A percentile compares a stretch with the other conserved stretches of the same genome.
phyloP scores from a whole-genome alignment of 495 filamentous ascomycete species.

The Xylaria flabelliformis region DNA sequence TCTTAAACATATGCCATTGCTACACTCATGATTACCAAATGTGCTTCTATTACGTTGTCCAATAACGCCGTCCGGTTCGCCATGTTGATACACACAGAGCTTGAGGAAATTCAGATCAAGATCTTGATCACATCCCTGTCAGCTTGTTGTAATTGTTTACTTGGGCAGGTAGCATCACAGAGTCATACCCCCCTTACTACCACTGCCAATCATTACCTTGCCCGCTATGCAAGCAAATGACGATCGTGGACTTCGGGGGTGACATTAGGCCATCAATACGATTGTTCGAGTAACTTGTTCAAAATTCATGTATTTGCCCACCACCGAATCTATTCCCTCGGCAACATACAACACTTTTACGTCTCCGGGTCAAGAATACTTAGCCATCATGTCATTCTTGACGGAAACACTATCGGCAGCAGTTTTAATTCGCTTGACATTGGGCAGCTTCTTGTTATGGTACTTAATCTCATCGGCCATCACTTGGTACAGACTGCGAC shows the following conservation, averaged over 20 bases:
- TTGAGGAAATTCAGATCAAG: not conserved
- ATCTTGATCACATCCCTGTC: not conserved
- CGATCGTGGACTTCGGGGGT: not conserved
- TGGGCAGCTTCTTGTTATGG: slow-evolving; percentile 18
- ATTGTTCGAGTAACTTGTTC: not conserved
- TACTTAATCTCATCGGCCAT: slow-evolving; percentile 22
- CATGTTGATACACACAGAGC: not conserved
- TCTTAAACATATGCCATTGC: too few species aligned
- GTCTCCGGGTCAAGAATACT: not conserved
- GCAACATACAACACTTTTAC: not conserved
- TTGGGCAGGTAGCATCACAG: not conserved
- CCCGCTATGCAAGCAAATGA: not conserved
- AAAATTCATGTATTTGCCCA: not conserved
- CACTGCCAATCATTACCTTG: not conserved
- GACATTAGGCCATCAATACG: not conserved
- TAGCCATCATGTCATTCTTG: not conserved
- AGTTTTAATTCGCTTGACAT: not conserved
- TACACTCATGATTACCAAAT: too few species aligned
- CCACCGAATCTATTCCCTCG: not conserved
- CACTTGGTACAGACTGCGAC: slow-evolving; percentile 35
- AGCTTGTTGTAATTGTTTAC: not conserved
- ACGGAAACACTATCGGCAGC: not conserved
- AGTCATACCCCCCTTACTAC: not conserved
- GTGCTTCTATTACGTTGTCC: too few species aligned
- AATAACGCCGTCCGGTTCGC: not conserved